phyloP scores from a whole-genome alignment of 345 rosid genomes.

The Psidium friedrichsthalianum region DNA sequence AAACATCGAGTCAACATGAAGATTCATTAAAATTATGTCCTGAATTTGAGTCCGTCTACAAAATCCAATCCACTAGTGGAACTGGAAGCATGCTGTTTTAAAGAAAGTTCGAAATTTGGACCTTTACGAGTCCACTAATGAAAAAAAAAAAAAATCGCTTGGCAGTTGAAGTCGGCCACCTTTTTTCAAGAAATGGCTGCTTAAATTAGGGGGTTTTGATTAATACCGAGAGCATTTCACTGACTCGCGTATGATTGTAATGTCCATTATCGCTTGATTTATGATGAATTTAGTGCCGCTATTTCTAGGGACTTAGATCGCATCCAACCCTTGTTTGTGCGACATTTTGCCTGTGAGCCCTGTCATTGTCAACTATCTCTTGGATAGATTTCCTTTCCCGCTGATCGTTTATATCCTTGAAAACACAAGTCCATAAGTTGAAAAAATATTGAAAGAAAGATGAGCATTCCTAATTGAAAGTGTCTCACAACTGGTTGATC shows the following conservation, averaged over 20 bases:
- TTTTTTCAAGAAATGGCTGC: not conserved
- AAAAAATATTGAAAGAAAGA: not conserved
- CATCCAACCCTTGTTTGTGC: not conserved
- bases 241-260: not conserved
- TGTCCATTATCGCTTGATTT: accelerated
- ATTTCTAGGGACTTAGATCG: not conserved
- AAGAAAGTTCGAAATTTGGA: not conserved
- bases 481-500: not conserved
- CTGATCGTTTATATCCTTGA: not conserved
- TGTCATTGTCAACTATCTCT: not conserved
- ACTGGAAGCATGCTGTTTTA: not conserved
- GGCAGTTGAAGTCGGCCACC: not conserved
- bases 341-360: not conserved
- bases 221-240: not conserved
- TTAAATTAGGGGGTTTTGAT: not conserved
- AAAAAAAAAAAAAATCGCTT: not conserved
- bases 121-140: not conserved
- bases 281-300: not conserved
- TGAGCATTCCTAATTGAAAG: not conserved
- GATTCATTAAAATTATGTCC: not conserved
- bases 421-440: not conserved
- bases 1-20: not conserved
- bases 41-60: not conserved
- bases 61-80: not conserved
- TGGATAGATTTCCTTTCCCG: not conserved